Percentiles rank a stretch among this genome's conserved stretches.
Conservation (phyloP, 225 moss, liverwort and hornwort species). For the Marchantia paleacea region DNA sequence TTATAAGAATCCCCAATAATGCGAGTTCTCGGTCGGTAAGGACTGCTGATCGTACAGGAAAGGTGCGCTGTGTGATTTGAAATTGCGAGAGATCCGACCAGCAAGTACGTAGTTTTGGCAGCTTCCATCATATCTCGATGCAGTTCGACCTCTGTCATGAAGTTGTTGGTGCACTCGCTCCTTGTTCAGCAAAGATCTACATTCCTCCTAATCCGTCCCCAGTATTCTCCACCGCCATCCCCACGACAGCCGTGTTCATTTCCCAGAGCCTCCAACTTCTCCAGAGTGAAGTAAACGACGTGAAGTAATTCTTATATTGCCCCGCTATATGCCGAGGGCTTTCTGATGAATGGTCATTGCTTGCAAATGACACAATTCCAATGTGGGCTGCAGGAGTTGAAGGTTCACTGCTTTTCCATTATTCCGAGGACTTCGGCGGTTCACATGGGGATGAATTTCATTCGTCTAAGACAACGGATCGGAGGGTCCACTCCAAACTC, state of each 20-base stretch:
- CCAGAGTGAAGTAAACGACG: slow-evolving; percentile 9
- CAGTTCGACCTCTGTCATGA: slow-evolving; percentile 30
- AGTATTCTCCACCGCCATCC: slow-evolving; percentile 16
- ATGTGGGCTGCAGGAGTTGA: not conserved
- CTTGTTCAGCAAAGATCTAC: slow-evolving; percentile 49
- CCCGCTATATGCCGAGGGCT: not conserved
- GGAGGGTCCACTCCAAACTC: too few species aligned
- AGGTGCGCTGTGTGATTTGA: slow-evolving; percentile 37
- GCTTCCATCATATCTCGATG: slow-evolving; percentile 59
- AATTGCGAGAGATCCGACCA: slow-evolving; percentile 51
- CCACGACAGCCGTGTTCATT: slow-evolving; percentile 25
- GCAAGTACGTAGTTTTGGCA: slow-evolving; percentile 46
- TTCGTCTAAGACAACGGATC: too few species aligned
- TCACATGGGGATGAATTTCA: too few species aligned
- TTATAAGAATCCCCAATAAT: slow-evolving; percentile 41
- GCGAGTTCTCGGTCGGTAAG: slow-evolving; percentile 46
- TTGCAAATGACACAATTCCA: not conserved
- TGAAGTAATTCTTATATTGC: not conserved
- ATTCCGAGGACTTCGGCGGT: too few species aligned
- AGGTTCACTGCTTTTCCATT: not conserved
- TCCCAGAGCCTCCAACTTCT: slow-evolving; percentile 10
- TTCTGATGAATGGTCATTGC: not conserved
- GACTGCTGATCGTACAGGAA: slow-evolving; percentile 35
- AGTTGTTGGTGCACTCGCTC: slow-evolving; percentile 53
- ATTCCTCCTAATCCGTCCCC: slow-evolving; percentile 27